Conservation (phyloP, 257 asterid species). For the Lithospermum erythrorhizon region DNA sequence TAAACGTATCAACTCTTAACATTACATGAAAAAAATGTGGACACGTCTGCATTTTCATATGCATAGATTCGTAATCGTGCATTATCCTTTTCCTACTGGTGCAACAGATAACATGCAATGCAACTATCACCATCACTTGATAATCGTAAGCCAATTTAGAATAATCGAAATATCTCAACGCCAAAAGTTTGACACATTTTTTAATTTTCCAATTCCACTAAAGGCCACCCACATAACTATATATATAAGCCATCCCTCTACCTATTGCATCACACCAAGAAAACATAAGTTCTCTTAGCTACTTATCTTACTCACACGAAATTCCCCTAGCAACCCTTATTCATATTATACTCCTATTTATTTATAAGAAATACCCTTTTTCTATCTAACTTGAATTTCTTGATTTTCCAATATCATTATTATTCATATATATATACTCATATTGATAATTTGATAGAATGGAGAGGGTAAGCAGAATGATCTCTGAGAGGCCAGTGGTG, state of each 20-base stretch:
- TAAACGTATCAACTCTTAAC: too few species aligned
- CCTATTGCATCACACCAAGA: too few species aligned
- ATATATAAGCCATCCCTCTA: too few species aligned
- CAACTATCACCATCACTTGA: slow-evolving; percentile 19
- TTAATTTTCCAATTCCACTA: background rate
- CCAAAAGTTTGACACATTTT: slow-evolving; percentile 26
- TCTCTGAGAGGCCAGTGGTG: slow-evolving; percentile 61
- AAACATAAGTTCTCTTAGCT: too few species aligned
- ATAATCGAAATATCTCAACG: background rate
- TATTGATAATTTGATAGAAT: slow-evolving; percentile 12
- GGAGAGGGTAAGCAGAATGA: slow-evolving; percentile 59
- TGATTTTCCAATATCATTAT: background rate
- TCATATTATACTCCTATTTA: too few species aligned
- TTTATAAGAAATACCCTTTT: too few species aligned
- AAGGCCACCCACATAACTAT: too few species aligned
- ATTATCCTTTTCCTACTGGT: slow-evolving; percentile 6
- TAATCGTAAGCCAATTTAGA: slow-evolving; percentile 6
- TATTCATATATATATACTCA: too few species aligned
- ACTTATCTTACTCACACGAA: too few species aligned
- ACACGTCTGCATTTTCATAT: slow-evolving; percentile 28
- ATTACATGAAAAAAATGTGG: background rate
- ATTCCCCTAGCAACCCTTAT: too few species aligned
- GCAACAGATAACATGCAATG: slow-evolving; percentile 6
- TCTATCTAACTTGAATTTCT: background rate
- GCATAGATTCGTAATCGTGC: slow-evolving; percentile 58